Conservation (phyloP, 352 stramenopile genomes). For the Pythium folliculosum region DNA sequence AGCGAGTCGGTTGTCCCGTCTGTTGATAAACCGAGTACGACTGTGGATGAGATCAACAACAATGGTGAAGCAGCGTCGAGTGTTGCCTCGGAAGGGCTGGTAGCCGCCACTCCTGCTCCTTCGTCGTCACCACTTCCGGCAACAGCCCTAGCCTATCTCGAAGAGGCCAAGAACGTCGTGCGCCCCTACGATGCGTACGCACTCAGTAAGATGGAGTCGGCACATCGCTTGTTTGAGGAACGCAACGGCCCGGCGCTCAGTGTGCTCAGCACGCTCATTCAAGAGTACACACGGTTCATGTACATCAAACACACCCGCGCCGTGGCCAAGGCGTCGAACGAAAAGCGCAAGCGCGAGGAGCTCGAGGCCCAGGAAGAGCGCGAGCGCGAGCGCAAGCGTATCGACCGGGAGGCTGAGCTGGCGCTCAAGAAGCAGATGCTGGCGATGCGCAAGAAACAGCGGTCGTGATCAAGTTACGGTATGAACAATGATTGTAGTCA, state of each 20-base stretch:
- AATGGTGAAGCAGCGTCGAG: no score
- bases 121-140: slow-evolving; percentile 7
- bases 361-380: slow-evolving; percentile 57
- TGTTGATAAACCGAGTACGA: neutral
- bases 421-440: slow-evolving; percentile 82
- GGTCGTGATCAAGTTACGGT: slow-evolving; percentile 15
- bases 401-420: slow-evolving; percentile 65
- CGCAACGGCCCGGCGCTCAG: slow-evolving; percentile 64
- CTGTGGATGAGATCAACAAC: no score
- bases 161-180: slow-evolving; percentile 64
- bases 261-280: slow-evolving; percentile 66
- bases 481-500: no score
- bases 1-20: neutral
- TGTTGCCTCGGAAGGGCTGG: neutral
- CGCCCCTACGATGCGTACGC: slow-evolving; percentile 75
- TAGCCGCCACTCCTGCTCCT: neutral
- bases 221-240: slow-evolving; percentile 54
- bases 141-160: slow-evolving; percentile 39
- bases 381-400: slow-evolving; percentile 65
- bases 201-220: slow-evolving; percentile 60
- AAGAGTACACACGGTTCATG: slow-evolving; percentile 86
- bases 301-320: slow-evolving; percentile 83
- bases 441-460: slow-evolving; percentile 77
- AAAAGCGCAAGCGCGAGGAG: slow-evolving; percentile 73
- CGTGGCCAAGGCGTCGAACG: slow-evolving; percentile 62